A percentile compares a stretch with the other conserved stretches of the same genome.
These are phyloP conservation scores for Calonectria hawksworthii DNA, from an alignment of 2,329 filamentous ascomycete genomes.

Conservation along the genomic window DNA sequence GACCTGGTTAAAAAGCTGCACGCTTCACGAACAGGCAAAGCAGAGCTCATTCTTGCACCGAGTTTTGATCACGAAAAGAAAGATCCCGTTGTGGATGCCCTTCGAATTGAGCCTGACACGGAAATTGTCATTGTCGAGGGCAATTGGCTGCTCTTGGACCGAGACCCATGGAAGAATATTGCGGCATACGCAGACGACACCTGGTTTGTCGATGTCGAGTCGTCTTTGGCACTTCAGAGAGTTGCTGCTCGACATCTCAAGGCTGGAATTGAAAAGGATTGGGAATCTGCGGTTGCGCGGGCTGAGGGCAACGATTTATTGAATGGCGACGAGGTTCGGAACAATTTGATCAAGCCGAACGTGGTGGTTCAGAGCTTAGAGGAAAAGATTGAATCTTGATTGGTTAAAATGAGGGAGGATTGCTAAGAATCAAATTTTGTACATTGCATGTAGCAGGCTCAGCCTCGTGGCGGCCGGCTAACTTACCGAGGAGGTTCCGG, in stretches of 20 bases:
- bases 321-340: constrained; percentile 17
- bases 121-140: constrained; percentile 23
- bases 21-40: neutral
- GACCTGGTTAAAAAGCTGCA: constrained; percentile 8
- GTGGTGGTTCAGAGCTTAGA: constrained; percentile 12
- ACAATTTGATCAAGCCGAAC: constrained; percentile 3
- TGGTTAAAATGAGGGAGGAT: no score
- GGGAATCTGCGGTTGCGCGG: constrained; percentile 10
- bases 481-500: no score
- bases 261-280: constrained; percentile 3
- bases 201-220: constrained; percentile 22
- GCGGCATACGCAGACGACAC: constrained; percentile 6
- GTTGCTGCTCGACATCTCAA: constrained; percentile 14
- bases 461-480: no score
- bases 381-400: neutral
- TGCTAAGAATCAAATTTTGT: no score
- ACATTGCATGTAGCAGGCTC: no score
- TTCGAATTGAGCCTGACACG: constrained; percentile 1
- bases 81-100: constrained; percentile 6
- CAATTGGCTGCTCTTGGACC: constrained; percentile 10
- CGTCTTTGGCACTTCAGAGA: neutral
- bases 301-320: constrained; percentile 2
- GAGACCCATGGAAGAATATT: constrained; percentile 8
- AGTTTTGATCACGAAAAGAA: constrained; percentile 23
- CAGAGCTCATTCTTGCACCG: constrained; percentile 4